Evolutionary conservation across 441 rosid species (phyloP).

Genomic region (Populus hybrid): DNA sequence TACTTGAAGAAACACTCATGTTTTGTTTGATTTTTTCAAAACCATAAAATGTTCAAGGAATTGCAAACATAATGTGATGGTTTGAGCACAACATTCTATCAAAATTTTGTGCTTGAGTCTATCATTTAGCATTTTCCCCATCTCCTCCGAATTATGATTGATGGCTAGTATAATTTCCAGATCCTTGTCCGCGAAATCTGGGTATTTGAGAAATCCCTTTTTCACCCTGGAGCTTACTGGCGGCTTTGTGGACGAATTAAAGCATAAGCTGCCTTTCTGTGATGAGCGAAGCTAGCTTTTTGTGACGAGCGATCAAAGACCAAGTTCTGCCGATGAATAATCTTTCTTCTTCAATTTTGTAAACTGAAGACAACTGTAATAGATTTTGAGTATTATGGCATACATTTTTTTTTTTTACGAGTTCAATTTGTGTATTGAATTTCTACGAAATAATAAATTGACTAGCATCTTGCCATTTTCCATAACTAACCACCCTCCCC

Average conservation of each 20-base stretch:
- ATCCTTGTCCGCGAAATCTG: slow-evolving; percentile 87
- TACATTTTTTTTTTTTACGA: background rate
- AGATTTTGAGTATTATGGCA: background rate
- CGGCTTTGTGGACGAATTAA: slow-evolving; percentile 82
- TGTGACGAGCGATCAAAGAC: background rate
- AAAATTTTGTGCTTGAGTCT: too few relatives aligned
- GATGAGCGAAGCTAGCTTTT: slow-evolving; percentile 1
- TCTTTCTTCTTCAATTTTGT: slow-evolving; percentile 24
- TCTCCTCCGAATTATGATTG: slow-evolving; percentile 13
- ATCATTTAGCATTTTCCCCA: background rate
- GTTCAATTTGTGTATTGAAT: background rate
- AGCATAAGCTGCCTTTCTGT: slow-evolving; percentile 20
- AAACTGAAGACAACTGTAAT: slow-evolving; percentile 5
- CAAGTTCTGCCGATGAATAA: background rate
- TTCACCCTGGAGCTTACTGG: slow-evolving; percentile 82
- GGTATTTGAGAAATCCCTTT: slow-evolving; percentile 95
- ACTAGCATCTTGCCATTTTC: background rate
- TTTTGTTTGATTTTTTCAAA: background rate
- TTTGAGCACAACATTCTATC: background rate
- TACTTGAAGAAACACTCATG: background rate
- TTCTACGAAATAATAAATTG: background rate
- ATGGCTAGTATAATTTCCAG: slow-evolving; percentile 32
- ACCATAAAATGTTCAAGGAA: background rate
- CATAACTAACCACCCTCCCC: background rate
- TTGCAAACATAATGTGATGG: background rate